Evolutionary conservation across 495 filamentous ascomycete genomes (phyloP).

Genomic region (Amorphotheca resinae): DNA sequence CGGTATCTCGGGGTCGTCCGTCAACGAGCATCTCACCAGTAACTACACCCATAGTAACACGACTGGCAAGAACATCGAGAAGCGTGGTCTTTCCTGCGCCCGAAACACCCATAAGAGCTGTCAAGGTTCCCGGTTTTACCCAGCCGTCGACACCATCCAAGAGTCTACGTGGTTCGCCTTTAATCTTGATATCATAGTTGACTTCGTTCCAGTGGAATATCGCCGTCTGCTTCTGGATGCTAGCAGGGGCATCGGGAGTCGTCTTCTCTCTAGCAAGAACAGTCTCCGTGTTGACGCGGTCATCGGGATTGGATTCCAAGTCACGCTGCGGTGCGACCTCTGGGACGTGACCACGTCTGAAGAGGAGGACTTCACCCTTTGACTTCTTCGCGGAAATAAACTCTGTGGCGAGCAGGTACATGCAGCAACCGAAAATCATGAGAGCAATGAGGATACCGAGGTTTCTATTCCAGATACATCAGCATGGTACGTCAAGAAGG

Average conservation of each 20-base stretch:
- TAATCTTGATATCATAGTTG: slow-evolving; percentile 83
- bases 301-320: slow-evolving; percentile 7
- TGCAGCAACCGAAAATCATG: slow-evolving; percentile 46
- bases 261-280: slow-evolving; percentile 20
- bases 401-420: slow-evolving; percentile 63
- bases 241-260: slow-evolving; percentile 30
- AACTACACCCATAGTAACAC: slow-evolving; percentile 82
- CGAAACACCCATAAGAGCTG: slow-evolving; percentile 71
- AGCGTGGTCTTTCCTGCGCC: slow-evolving; percentile 65
- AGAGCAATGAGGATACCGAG: slow-evolving; percentile 68
- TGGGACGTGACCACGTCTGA: slow-evolving; percentile 62
- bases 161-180: slow-evolving; percentile 56
- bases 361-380: slow-evolving; percentile 87
- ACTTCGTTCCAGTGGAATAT: slow-evolving; percentile 81
- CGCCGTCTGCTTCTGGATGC: slow-evolving; percentile 48
- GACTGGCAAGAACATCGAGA: slow-evolving; percentile 58
- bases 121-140: slow-evolving; percentile 83
- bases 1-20: slow-evolving; percentile 57
- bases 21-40: slow-evolving; percentile 79
- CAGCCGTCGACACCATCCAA: slow-evolving; percentile 77
- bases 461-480: slow-evolving; percentile 29
- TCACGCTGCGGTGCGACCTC: slow-evolving; percentile 9
- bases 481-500: neutral
- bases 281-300: slow-evolving; percentile 10
- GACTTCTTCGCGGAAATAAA: slow-evolving; percentile 66